phyloP scores from a whole-genome alignment of 495 filamentous ascomycete species.

The Rostrohypoxylon terebratum region DNA sequence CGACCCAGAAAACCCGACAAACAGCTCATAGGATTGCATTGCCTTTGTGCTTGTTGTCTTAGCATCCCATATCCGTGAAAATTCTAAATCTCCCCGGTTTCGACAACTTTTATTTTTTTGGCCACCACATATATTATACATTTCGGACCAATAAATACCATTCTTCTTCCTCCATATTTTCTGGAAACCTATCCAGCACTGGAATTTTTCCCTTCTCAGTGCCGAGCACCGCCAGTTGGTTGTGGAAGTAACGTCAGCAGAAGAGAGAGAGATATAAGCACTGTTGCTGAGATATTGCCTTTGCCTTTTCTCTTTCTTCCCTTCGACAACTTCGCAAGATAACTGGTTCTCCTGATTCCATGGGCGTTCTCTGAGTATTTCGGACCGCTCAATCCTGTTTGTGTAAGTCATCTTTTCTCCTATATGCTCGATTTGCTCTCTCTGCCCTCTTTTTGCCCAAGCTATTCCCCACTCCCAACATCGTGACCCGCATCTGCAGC shows the following conservation, averaged over 20 bases:
- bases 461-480: constrained; percentile 38
- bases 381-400: constrained; percentile 35
- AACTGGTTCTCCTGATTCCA: constrained; percentile 10
- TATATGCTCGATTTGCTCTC: neutral
- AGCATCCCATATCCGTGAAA: neutral
- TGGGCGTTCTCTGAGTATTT: constrained; percentile 28
- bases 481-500: constrained; percentile 30
- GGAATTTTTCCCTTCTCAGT: neutral
- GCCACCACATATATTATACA: neutral
- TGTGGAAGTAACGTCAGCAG: constrained; percentile 23
- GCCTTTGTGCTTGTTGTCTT: constrained; percentile 33
- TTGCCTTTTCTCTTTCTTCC: constrained; percentile 35
- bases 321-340: constrained; percentile 14
- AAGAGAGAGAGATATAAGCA: constrained; percentile 38
- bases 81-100: neutral
- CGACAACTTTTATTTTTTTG: constrained; percentile 13
- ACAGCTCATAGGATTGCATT: constrained; percentile 4
- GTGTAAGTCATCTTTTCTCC: constrained; percentile 31
- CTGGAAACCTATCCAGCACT: neutral
- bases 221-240: constrained; percentile 21
- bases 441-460: constrained; percentile 3
- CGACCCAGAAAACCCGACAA: constrained; percentile 23
- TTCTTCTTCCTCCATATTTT: neutral
- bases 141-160: constrained; percentile 2
- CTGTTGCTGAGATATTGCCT: constrained; percentile 54